Percentiles rank a stretch among this genome's conserved stretches.
These are phyloP conservation scores for Haplosporangium sp. DNA, from an alignment of 371 early-diverging fungal species.

Conservation along the genomic window DNA sequence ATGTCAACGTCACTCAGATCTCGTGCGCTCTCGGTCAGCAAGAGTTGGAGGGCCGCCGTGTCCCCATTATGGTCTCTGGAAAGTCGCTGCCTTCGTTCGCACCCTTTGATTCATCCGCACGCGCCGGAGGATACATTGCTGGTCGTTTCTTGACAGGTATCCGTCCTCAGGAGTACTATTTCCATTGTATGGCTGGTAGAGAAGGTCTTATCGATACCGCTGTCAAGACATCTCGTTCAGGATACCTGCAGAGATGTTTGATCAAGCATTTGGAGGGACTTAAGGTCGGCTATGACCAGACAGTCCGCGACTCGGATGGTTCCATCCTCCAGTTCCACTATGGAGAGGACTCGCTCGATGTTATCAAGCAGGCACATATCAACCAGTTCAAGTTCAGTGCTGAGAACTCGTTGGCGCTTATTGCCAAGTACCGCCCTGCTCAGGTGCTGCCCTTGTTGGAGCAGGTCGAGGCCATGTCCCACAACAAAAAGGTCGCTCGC, in stretches of 20 bases:
- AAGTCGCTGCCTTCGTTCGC: constrained; percentile 97
- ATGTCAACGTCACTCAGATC: constrained; percentile 99
- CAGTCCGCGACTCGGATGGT: constrained; percentile 96
- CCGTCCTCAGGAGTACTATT: constrained; percentile 93
- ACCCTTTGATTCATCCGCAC: constrained; percentile 87
- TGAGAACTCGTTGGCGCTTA: constrained; percentile 87
- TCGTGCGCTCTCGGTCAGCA: constrained; percentile 99
- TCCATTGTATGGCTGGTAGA: constrained; percentile 99
- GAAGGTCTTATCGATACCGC: constrained; percentile 99
- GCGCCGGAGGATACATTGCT: constrained; percentile 98
- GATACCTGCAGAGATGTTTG: constrained; percentile 99
- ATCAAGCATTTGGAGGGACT: constrained; percentile 99
- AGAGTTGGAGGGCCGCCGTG: constrained; percentile 99
- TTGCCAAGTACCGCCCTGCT: constrained; percentile 83
- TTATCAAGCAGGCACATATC: constrained; percentile 94
- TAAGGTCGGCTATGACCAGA: constrained; percentile 96
- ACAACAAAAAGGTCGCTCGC: constrained; percentile 83
- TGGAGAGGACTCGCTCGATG: constrained; percentile 99
- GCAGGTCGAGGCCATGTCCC: constrained; percentile 79
- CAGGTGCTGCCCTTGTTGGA: constrained; percentile 80
- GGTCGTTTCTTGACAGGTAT: constrained; percentile 99
- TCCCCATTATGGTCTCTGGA: constrained; percentile 98
- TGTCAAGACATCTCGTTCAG: constrained; percentile 99
- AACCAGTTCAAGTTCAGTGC: constrained; percentile 94
- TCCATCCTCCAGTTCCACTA: constrained; percentile 98